Evolutionary conservation across 179 eudicot species (phyloP), one percentile per base, ranked within the genome.

Genomic region (Amaranthus tricolor): DNA sequence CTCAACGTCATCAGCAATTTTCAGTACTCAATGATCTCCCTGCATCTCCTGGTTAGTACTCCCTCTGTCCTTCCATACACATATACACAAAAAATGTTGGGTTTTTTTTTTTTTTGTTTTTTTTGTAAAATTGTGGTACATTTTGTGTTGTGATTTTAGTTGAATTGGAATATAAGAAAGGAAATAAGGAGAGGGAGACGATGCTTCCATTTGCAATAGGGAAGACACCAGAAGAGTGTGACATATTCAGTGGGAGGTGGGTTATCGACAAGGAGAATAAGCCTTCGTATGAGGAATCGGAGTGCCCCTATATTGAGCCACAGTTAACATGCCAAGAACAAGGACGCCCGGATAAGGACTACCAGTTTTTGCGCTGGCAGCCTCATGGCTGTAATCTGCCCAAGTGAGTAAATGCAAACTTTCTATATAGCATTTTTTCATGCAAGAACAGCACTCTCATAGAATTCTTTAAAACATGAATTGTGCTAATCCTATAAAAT

Each of bases 361-460:
- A 88, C 44, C 97, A 78, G 80, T 66, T 73, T 53, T 93, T 96
- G 98, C 85, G 97, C 65, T 93, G 99, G 99, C 90, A 93, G 57
- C 99, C 99, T 40, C 73, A 86, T 82, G 81, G 71, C 43, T 95
- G 99, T 71, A 79, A 89, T 80, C 88, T 95, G 50, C 97, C 97
- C 21, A 86, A 86, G 99, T 95, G 61, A 21, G 53, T 69, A 6
- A 16, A 50, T 45, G 19, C 15, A 43, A 3, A 64, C 14, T 64
- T 1, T 24, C 31, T 24, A 24, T 24, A 24, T 24, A 2, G 31
- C 31, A 24, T 2, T 24, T 24, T 24, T 24, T 24, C 31, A 24
- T n/a, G n/a, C n/a, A n/a, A n/a, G n/a, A n/a, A n/a, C n/a, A 43
- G 43, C 19, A 19, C 5, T 6, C 5, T 12, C 12, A 48, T 19